Evolutionary conservation across 169 alveolate species (phyloP).

Genomic region (Ophryocystis elektroscirrha): DNA sequence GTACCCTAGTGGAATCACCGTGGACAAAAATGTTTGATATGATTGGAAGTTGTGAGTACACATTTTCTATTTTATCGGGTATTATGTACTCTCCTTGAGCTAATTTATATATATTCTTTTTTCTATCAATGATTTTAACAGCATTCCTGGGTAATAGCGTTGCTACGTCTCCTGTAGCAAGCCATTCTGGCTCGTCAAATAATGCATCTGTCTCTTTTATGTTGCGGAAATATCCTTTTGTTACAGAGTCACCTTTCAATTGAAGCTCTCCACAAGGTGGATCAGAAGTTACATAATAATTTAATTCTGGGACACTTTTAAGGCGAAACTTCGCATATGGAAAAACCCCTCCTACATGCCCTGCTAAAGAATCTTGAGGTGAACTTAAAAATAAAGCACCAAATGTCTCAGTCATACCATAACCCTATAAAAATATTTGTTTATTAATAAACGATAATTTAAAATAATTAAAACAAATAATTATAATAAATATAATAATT

Average conservation of each 20-base stretch:
- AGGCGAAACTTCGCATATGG: constrained; percentile 42
- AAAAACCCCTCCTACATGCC: constrained; percentile 52
- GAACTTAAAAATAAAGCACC: constrained; percentile 40
- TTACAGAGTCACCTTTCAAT: constrained; percentile 29
- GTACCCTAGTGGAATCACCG: constrained; percentile 54
- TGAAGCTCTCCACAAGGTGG: constrained; percentile 52
- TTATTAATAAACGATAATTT: no score
- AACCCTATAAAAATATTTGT: constrained; percentile 21
- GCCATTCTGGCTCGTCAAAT: constrained; percentile 63
- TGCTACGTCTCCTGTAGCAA: constrained; percentile 74
- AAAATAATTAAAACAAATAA: background rate
- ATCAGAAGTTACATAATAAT: constrained; percentile 18
- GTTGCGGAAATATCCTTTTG: constrained; percentile 15
- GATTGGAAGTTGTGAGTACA: constrained; percentile 37
- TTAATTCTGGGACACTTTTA: constrained; percentile 44
- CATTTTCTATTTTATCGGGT: constrained; percentile 62
- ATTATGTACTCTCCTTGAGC: constrained; percentile 62
- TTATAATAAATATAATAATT: background rate
- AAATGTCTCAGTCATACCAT: constrained; percentile 45
- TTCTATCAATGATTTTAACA: constrained; percentile 59
- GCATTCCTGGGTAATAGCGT: constrained; percentile 10
- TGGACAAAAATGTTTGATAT: constrained; percentile 53
- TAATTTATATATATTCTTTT: constrained; percentile 52
- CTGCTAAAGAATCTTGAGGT: constrained; percentile 24
- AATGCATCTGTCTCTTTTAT: constrained; percentile 40